Evolutionary conservation across 1,284 basidiomycete genomes (phyloP).

Genomic region (Heterobasidion annosum): DNA sequence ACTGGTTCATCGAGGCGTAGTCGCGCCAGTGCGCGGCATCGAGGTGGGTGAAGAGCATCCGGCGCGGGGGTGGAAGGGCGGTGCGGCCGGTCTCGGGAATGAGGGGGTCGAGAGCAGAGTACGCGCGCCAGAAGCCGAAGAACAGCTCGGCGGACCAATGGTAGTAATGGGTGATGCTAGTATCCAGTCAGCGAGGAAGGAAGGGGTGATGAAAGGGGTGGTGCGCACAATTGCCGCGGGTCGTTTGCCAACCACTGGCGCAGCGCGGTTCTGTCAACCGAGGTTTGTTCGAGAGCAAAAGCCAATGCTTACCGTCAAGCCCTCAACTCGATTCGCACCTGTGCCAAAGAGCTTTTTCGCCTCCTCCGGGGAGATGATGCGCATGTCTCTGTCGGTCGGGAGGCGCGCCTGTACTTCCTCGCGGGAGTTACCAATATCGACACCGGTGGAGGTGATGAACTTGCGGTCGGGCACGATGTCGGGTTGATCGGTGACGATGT

Average conservation of each 20-base stretch:
- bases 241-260: slow-evolving; percentile 72
- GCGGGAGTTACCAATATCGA: slow-evolving; percentile 35
- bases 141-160: slow-evolving; percentile 85
- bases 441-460: slow-evolving; percentile 49
- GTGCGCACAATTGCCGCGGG: slow-evolving; percentile 69
- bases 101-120: slow-evolving; percentile 67
- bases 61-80: slow-evolving; percentile 60
- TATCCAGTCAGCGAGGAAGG: slow-evolving; percentile 3
- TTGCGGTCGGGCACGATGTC: slow-evolving; percentile 41
- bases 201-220: neutral
- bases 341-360: slow-evolving; percentile 64
- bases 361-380: slow-evolving; percentile 59
- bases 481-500: slow-evolving; percentile 56
- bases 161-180: slow-evolving; percentile 71
- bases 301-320: slow-evolving; percentile 47
- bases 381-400: slow-evolving; percentile 73
- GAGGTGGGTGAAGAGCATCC: slow-evolving; percentile 67
- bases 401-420: slow-evolving; percentile 37
- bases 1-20: slow-evolving; percentile 78
- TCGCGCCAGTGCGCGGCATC: slow-evolving; percentile 78
- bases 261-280: neutral
- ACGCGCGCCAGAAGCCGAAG: slow-evolving; percentile 84
- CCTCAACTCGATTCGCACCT: slow-evolving; percentile 51
- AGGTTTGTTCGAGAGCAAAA: neutral
- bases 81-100: slow-evolving; percentile 60